A percentile compares a stretch with the other conserved stretches of the same genome.
Conservation (phyloP, 1,139 yeast species). For the Williopsis jadinii region DNA sequence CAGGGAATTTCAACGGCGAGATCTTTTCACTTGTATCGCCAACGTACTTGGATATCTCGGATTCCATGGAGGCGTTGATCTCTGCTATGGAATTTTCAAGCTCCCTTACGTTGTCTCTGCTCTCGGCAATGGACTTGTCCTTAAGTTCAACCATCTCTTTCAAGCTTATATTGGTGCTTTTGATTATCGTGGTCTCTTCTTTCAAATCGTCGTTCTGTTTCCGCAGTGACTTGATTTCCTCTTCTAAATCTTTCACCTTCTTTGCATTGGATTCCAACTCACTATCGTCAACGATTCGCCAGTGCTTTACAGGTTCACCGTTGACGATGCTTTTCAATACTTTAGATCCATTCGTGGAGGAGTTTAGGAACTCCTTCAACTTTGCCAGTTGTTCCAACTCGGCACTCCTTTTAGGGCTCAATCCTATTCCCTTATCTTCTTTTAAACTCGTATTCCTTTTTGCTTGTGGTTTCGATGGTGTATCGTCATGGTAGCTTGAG, state of each 20-base stretch:
- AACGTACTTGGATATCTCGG: slow-evolving; percentile 1
- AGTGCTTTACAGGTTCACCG: neutral
- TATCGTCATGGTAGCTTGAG: slow-evolving; percentile 12
- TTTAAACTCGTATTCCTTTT: slow-evolving; percentile 1
- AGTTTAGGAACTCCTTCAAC: slow-evolving; percentile 11
- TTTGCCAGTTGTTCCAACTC: slow-evolving; percentile 15
- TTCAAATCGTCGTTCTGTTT: slow-evolving; percentile 5
- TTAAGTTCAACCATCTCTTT: slow-evolving; percentile 9
- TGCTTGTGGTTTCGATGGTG: slow-evolving; percentile 17
- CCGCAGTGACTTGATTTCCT: slow-evolving; percentile 3
- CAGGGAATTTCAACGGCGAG: slow-evolving; percentile 11
- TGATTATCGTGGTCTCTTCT: slow-evolving; percentile 8
- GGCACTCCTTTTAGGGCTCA: slow-evolving; percentile 1
- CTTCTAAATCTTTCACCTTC: slow-evolving; percentile 1
- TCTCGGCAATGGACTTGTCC: slow-evolving; percentile 2
- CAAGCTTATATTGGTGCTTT: slow-evolving; percentile 8
- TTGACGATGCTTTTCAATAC: slow-evolving; percentile 3
- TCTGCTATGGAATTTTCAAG: slow-evolving; percentile 1
- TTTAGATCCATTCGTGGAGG: slow-evolving; percentile 9
- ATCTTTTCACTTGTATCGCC: slow-evolving; percentile 11
- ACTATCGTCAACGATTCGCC: neutral
- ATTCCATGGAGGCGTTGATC: slow-evolving; percentile 1
- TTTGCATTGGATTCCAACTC: neutral
- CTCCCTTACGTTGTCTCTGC: neutral
- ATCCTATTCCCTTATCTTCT: no score